phyloP scores from a whole-genome alignment of 1,284 basidiomycete species.

The Sporisorium graminicola region DNA sequence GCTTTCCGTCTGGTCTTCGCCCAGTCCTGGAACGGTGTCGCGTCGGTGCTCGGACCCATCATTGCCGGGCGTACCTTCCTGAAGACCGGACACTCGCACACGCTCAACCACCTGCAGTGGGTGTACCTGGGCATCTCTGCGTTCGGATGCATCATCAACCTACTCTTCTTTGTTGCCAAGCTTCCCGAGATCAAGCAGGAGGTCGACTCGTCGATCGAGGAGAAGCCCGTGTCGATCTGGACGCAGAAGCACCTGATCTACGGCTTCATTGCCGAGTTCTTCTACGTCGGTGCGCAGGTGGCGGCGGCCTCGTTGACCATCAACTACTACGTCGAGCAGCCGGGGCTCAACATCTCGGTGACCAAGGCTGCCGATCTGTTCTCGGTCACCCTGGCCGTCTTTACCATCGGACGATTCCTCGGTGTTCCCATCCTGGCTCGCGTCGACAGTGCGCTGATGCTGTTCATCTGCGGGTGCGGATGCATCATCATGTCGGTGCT shows the following conservation, averaged over 20 bases:
- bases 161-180: conserved; percentile 80
- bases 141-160: conserved; percentile 76
- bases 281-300: conserved; percentile 81
- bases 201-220: conserved; percentile 28
- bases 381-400: conserved; percentile 76
- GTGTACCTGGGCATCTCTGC: conserved; percentile 82
- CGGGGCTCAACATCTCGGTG: conserved; percentile 31
- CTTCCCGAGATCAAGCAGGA: conserved; percentile 78
- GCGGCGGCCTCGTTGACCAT: conserved; percentile 80
- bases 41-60: conserved; percentile 82
- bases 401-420: conserved; percentile 75
- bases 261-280: conserved; percentile 80
- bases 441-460: conserved; percentile 77
- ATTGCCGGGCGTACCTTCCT: conserved; percentile 84
- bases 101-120: conserved; percentile 81
- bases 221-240: conserved; percentile 73
- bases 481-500: conserved; percentile 75
- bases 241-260: conserved; percentile 80
- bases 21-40: conserved; percentile 84
- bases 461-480: conserved; percentile 70
- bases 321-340: conserved; percentile 72
- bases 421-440: conserved; percentile 76
- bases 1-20: conserved; percentile 84
- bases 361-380: conserved; percentile 69
- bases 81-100: conserved; percentile 75